A percentile compares a stretch with the other conserved stretches of the same genome.
Conservation (phyloP, 1,139 yeast species). For the Protomyces macrosporus region DNA sequence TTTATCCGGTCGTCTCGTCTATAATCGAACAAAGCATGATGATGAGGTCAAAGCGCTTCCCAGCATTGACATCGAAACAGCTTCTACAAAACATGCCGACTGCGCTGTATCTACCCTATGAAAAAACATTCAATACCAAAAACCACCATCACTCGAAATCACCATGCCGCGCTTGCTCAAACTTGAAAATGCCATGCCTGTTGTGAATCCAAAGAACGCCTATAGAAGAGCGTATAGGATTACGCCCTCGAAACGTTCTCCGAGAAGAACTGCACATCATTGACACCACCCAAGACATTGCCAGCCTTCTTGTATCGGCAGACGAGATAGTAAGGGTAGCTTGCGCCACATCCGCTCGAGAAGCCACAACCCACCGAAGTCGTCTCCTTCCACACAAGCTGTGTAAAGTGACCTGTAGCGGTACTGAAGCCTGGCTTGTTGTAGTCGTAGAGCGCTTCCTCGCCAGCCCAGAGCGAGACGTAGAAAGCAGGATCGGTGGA, state of each 20-base stretch:
- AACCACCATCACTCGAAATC: no score
- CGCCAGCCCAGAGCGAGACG: conserved; percentile 71
- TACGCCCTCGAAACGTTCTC: conserved; percentile 1
- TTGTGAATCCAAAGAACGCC: no score
- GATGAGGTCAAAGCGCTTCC: no score
- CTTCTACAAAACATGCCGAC: no score
- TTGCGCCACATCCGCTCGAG: conserved; percentile 17
- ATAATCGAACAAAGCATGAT: no score
- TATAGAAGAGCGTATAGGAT: not conserved
- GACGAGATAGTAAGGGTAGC: conserved; percentile 19
- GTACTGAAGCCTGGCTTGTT: conserved; percentile 39
- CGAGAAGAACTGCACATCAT: conserved; percentile 11
- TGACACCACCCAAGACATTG: conserved; percentile 18
- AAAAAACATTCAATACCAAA: no score
- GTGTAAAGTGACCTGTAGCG: conserved; percentile 60
- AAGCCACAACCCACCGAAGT: conserved; percentile 48
- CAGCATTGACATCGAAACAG: no score
- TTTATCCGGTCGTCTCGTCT: no score
- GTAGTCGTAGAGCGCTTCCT: conserved; percentile 53
- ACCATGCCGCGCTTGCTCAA: no score
- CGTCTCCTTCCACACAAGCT: conserved; percentile 63
- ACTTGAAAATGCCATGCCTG: no score
- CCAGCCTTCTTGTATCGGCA: conserved; percentile 16
- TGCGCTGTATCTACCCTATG: no score
- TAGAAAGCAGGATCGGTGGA: conserved; percentile 45